These are phyloP conservation scores for Brassica cretica DNA, from an alignment of 345 rosid genomes.

Conservation along the genomic window DNA sequence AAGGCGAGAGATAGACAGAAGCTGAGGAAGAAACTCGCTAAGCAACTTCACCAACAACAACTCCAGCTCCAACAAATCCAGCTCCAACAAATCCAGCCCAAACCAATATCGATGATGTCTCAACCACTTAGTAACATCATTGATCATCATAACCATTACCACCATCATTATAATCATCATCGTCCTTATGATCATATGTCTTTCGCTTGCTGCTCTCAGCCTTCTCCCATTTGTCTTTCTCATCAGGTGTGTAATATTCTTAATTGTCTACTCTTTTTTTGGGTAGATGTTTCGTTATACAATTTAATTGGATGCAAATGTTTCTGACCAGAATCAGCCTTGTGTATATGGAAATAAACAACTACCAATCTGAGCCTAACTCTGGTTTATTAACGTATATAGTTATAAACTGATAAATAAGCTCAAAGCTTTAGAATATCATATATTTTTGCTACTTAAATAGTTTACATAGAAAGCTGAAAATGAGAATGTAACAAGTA, in stretches of 20 bases:
- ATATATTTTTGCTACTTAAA: background rate
- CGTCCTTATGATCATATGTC: constrained; percentile 44
- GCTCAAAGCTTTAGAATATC: background rate
- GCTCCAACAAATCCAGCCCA: constrained; percentile 38
- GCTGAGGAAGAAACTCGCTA: constrained; percentile 70
- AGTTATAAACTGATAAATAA: background rate
- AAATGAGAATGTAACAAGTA: background rate
- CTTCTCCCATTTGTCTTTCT: constrained; percentile 40
- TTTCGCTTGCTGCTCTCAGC: constrained; percentile 31
- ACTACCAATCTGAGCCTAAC: background rate
- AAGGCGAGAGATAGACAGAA: constrained; percentile 91
- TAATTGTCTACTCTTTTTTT: background rate
- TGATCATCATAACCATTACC: constrained; percentile 37
- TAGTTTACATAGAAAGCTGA: background rate
- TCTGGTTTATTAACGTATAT: background rate
- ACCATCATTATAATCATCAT: constrained; percentile 33
- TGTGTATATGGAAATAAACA: background rate
- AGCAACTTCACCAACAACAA: constrained; percentile 68
- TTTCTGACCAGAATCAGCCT: background rate
- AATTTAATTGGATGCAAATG: background rate
- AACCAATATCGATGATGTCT: constrained; percentile 28
- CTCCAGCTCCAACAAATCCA: constrained; percentile 38
- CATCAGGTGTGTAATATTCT: constrained; percentile 41
- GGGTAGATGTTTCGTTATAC: background rate
- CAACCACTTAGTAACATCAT: constrained; percentile 29